Conservation (phyloP, 2,329 filamentous ascomycete species). For the Lecanosticta acicola region DNA sequence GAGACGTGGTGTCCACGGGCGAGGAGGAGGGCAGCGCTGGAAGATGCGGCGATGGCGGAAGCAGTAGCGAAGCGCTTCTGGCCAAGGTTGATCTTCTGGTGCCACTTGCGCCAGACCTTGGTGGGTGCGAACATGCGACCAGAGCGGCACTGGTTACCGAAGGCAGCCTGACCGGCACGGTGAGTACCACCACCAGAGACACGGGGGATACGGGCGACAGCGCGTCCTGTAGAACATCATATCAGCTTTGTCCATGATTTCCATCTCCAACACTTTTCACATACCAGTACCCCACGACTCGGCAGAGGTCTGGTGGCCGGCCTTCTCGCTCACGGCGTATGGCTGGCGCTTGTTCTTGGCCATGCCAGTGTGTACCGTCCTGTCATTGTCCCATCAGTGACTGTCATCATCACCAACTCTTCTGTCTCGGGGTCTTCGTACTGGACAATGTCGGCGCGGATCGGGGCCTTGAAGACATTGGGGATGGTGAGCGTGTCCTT, state of each 20-base stretch:
- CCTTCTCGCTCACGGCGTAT: constrained; percentile 99
- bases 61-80: constrained; percentile 99
- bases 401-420: constrained; percentile 8
- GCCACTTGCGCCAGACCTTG: constrained; percentile 99
- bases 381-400: constrained; percentile 34
- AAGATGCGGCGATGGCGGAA: constrained; percentile 94
- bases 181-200: constrained; percentile 99
- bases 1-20: constrained; percentile 96
- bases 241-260: constrained; percentile 1
- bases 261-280: constrained; percentile 16
- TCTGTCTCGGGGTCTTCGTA: constrained; percentile 45
- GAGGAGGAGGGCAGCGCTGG: constrained; percentile 87
- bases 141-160: constrained; percentile 99
- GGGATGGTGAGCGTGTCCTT: constrained; percentile 87
- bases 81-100: constrained; percentile 98
- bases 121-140: constrained; percentile 99
- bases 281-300: constrained; percentile 99
- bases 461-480: constrained; percentile 93
- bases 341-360: constrained; percentile 99
- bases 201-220: constrained; percentile 99
- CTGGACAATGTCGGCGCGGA: constrained; percentile 99
- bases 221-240: constrained; percentile 62
- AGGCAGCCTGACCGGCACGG: constrained; percentile 98
- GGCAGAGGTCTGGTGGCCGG: constrained; percentile 98
- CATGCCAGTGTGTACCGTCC: constrained; percentile 89